Base-by-base conservation (phyloP, 2,329 filamentous ascomycete species). In the Neofusicoccum sp. region DNA sequence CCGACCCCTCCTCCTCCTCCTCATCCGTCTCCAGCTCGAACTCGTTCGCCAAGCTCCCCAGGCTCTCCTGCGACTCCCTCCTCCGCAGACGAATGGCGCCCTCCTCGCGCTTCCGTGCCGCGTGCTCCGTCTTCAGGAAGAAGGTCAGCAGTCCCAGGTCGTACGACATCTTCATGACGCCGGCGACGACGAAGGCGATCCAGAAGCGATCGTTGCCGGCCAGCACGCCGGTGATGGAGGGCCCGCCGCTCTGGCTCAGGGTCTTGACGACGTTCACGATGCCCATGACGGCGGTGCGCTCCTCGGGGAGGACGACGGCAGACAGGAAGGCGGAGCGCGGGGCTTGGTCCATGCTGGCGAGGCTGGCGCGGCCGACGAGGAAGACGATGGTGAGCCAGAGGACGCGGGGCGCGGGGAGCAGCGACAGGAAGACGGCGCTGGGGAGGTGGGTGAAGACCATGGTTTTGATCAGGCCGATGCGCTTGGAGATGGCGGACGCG, bases 401-500 rank as follows among this genome's bases (percentile, higher is more conserved):
- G 0, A 47, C 40, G 14, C 20, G 33, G 0, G 67, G 64, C 0
- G 65, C 20, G 1, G 67, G 66, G 5, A 75, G 64, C 12, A 74
- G 61, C 1, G 64, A 70, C 1, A 76, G 69, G 54, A 75, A 75
- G 14, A 76, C 59, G 0, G 72, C 71, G 40, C 65, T 68, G 8
- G 73, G 73, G 1, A 75, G 63, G 64, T 76, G 73, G 0, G 74
- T 76, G 40, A 64, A 63, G 3, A 75, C 72, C 74, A 76, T 76
- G 14, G 71, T 72, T 63, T 78, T 78, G 34, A 85, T 77, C 41
- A 81, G 77, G 14, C 83, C 81, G 48, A 85, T 78, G 61, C 87
- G 84, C 65, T 86, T 86, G 45, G 90, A 82, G 36, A 91, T 84
- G 5, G 87, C 86, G 76, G 66, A 86, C 75, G 73, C 86, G 76